A percentile compares a stretch with the other conserved stretches of the same genome.
Evolutionary conservation across 768 basidiomycete genomes (phyloP).

Genomic region (Coprinopsis marcescibilis): DNA sequence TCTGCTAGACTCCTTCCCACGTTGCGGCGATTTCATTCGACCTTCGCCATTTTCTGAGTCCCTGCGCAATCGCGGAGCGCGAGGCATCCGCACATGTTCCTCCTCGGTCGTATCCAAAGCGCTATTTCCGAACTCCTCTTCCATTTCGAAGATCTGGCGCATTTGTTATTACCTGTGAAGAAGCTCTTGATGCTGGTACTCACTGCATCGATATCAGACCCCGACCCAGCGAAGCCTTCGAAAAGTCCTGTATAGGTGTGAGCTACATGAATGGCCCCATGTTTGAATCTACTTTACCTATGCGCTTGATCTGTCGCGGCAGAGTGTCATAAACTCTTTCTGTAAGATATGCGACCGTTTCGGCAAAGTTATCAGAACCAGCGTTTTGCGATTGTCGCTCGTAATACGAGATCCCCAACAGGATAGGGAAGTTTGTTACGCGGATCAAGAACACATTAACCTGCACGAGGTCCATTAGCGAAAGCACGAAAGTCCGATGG

Average conservation of each 20-base stretch:
- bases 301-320: constrained; percentile 66
- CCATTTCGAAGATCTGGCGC: constrained; percentile 70
- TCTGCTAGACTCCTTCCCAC: neutral
- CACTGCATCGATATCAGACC: constrained; percentile 71
- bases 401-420: constrained; percentile 76
- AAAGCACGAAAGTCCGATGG: constrained; percentile 7
- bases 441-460: constrained; percentile 87
- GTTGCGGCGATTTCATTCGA: neutral
- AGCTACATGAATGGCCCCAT: neutral
- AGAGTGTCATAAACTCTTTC: constrained; percentile 71
- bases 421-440: constrained; percentile 80
- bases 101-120: constrained; percentile 47
- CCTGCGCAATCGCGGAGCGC: neutral
- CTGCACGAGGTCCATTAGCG: constrained; percentile 31
- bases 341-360: constrained; percentile 60
- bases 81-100: constrained; percentile 15
- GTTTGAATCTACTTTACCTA: constrained; percentile 47
- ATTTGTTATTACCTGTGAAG: neutral
- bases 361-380: constrained; percentile 61
- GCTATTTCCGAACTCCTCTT: constrained; percentile 58
- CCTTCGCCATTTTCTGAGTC: neutral
- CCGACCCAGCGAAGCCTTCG: constrained; percentile 71
- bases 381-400: constrained; percentile 76
- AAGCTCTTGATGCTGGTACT: constrained; percentile 15
- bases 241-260: constrained; percentile 53